phyloP scores from a whole-genome alignment of 2,329 filamentous ascomycete genomes.

The Ceratocystis papillata region DNA sequence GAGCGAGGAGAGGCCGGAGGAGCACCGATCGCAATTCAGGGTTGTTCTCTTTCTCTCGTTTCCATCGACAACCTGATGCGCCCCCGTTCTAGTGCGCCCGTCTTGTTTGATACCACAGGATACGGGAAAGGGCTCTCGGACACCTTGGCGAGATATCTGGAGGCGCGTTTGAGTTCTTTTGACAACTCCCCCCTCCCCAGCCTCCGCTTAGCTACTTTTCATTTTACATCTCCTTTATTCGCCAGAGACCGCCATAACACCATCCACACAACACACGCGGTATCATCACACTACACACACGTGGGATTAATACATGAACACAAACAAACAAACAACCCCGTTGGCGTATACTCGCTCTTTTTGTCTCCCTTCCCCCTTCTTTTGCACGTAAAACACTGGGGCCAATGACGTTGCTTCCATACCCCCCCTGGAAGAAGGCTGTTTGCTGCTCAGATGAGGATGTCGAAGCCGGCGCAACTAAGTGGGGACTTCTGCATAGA shows the following conservation, averaged over 20 bases:
- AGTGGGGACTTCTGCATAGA: constrained; percentile 15
- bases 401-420: constrained; percentile 22
- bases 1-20: constrained; percentile 19
- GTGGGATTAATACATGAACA: not conserved
- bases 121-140: not conserved
- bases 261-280: too few species aligned
- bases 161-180: not conserved
- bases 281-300: too few species aligned
- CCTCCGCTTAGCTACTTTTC: not conserved
- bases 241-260: not conserved
- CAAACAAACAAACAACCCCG: not conserved
- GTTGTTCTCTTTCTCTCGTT: constrained; percentile 3
- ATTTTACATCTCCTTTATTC: not conserved
- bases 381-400: not conserved
- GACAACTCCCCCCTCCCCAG: too few species aligned
- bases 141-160: not conserved
- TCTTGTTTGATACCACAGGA: not conserved
- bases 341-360: not conserved
- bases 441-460: constrained; percentile 19
- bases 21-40: constrained; percentile 22
- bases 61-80: not conserved
- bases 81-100: constrained; percentile 3
- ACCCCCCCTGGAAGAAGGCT: not conserved
- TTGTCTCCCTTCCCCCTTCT: not conserved
- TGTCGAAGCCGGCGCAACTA: constrained; percentile 21